Conservation (phyloP, 768 basidiomycete genomes). For the Xerocomus spinulosus region DNA sequence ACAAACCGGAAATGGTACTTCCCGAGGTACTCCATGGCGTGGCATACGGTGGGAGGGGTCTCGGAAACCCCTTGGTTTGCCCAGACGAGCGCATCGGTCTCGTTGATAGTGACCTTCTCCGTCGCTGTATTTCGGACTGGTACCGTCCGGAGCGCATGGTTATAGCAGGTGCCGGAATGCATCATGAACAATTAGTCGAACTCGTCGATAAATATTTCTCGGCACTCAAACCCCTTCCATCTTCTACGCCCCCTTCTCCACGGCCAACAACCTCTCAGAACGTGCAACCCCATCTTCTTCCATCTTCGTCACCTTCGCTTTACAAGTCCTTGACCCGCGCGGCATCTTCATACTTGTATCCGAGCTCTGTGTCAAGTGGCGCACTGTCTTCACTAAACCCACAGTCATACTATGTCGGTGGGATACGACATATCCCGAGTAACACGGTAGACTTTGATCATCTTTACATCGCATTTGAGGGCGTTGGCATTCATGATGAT, state of each 20-base stretch:
- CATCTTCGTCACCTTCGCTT: constrained; percentile 48
- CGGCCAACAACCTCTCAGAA: constrained; percentile 30
- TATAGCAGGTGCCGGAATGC: constrained; percentile 89
- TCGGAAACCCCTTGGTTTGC: constrained; percentile 91
- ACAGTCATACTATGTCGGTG: constrained; percentile 75
- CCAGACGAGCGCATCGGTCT: constrained; percentile 74
- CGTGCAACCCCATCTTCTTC: constrained; percentile 55
- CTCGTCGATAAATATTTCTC: constrained; percentile 83
- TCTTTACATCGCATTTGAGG: constrained; percentile 90
- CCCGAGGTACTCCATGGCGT: constrained; percentile 87
- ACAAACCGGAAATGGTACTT: constrained; percentile 90
- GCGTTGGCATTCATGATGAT: constrained; percentile 83
- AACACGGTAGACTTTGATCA: constrained; percentile 76
- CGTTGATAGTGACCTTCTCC: constrained; percentile 60
- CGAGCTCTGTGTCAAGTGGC: constrained; percentile 20
- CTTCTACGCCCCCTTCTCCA: constrained; percentile 21
- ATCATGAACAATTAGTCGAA: constrained; percentile 83
- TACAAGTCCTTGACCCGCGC: constrained; percentile 71
- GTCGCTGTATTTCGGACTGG: constrained; percentile 70
- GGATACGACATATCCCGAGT: constrained; percentile 65
- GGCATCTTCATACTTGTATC: constrained; percentile 68
- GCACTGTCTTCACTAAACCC: constrained; percentile 13
- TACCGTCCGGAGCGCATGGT: constrained; percentile 94
- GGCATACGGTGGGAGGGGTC: constrained; percentile 69
- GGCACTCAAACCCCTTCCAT: constrained; percentile 43